Base-by-base conservation (phyloP, 148 eudicot genomes). In the Tetragonia tetragonoides region DNA sequence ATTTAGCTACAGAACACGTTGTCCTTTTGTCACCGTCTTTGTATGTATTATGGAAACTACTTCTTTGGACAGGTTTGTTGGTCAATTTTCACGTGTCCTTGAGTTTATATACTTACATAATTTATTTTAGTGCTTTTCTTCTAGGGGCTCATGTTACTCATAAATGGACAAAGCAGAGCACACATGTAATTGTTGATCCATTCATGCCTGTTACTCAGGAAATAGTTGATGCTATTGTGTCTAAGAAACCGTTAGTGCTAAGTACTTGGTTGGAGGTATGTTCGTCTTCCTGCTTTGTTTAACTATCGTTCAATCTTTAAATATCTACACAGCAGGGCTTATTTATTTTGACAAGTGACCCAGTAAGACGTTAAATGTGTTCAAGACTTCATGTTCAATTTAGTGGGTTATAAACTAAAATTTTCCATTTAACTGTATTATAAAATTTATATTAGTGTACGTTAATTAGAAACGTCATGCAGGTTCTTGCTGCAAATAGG, bases 101-200 rank as follows among this genome's bases (percentile, higher is more conserved):
- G 38, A 41, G 16, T 54, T 41, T 49, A 59, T 74, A 64, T 79
- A 59, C 15, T 40, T 37, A n/a, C 79, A 24, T 56, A 39, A 38
- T 70, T 49, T 44, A 66, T 44, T 70, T 44, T 64, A 23, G 24
- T 44, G n/a, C 34, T 78, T 75, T 37, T 56, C 57, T 64, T 82
- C 56, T 75, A 95, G 99, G 99, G 85, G 98, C 92, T 46, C 57
- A 75, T 77, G 81, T 84, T 61, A 75, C 92, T 75, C 71, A 70
- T 28, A 83, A 78, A 42, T 95, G 99, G 97, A 88, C 84, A 73
- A 80, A 61, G 18, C 83, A 91, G 37, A 93, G 97, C 89, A 90
- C 99, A 17, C 97, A 95, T 87, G 90, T 91, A 76, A 89, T 95
- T 77, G 91, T 93, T 73, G 92, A 91, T 84, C 92, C 92, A 67